A percentile compares a stretch with the other conserved stretches of the same genome.
phyloP scores from a whole-genome alignment of 805 yeast genomes.

The Candida nitratophila region DNA sequence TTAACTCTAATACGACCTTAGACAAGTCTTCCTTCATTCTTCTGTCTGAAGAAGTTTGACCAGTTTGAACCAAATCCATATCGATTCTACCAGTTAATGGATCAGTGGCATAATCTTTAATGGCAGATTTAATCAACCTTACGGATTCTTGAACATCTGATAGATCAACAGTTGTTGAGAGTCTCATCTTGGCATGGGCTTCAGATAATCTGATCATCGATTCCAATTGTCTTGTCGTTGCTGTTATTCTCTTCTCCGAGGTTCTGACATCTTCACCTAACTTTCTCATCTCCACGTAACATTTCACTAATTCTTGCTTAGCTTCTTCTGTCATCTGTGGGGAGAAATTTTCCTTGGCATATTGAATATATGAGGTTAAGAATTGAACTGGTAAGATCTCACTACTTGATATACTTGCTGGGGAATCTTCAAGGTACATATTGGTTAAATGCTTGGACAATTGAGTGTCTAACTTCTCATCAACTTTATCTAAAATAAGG shows the following conservation, averaged over 20 bases:
- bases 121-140: constrained; percentile 84
- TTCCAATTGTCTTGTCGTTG: constrained; percentile 95
- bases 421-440: constrained; percentile 84
- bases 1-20: constrained; percentile 47
- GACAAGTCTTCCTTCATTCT: constrained; percentile 66
- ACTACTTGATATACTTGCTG: constrained; percentile 58
- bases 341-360: constrained; percentile 78
- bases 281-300: constrained; percentile 90
- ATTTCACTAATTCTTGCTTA: constrained; percentile 74
- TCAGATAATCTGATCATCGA: constrained; percentile 91
- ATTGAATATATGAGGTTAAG: constrained; percentile 82
- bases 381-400: constrained; percentile 83
- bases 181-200: constrained; percentile 96
- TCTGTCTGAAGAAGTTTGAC: constrained; percentile 84
- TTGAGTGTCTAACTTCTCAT: constrained; percentile 75
- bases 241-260: constrained; percentile 87
- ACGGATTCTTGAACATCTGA: constrained; percentile 91
- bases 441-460: constrained; percentile 86
- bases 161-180: constrained; percentile 62
- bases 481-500: constrained; percentile 86
- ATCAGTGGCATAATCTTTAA: constrained; percentile 97
- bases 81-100: constrained; percentile 95
- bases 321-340: constrained; percentile 82
- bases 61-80: constrained; percentile 95
- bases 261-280: constrained; percentile 87